These are phyloP conservation scores for Punica granatum DNA, from an alignment of 345 rosid species.

Conservation along the genomic window DNA sequence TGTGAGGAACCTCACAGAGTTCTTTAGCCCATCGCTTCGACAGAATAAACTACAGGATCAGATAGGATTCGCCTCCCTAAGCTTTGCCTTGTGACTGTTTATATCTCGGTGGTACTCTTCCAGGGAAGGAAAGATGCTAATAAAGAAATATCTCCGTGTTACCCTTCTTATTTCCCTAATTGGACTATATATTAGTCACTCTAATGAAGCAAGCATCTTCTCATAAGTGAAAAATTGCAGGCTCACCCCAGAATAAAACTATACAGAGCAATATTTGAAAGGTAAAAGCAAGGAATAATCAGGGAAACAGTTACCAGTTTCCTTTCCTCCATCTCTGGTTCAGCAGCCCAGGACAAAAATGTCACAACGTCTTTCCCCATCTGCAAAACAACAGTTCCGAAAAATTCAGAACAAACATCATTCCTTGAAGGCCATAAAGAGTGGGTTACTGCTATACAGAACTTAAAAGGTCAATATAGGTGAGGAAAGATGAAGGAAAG, in stretches of 20 bases:
- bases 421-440: not conserved
- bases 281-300: not conserved
- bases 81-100: not conserved
- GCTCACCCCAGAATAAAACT: conserved; percentile 1
- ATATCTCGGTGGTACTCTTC: not conserved
- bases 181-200: not conserved
- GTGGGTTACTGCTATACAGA: conserved; percentile 2
- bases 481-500: not conserved
- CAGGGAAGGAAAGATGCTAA: too few species aligned
- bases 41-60: not conserved
- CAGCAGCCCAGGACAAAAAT: conserved; percentile 96
- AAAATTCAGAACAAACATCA: not conserved
- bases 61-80: not conserved
- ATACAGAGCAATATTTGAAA: not conserved
- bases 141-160: too few species aligned
- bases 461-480: not conserved
- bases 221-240: not conserved
- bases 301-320: conserved; percentile 50
- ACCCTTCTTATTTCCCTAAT: too few species aligned
- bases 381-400: conserved; percentile 28
- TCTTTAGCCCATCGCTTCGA: not conserved
- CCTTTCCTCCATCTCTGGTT: conserved; percentile 99
- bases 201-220: not conserved
- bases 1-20: not conserved
- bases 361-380: conserved; percentile 97